Evolutionary conservation across 768 basidiomycete species (phyloP), one percentile per base, ranked within the genome.

Genomic region (Rhizopogon roseolus): DNA sequence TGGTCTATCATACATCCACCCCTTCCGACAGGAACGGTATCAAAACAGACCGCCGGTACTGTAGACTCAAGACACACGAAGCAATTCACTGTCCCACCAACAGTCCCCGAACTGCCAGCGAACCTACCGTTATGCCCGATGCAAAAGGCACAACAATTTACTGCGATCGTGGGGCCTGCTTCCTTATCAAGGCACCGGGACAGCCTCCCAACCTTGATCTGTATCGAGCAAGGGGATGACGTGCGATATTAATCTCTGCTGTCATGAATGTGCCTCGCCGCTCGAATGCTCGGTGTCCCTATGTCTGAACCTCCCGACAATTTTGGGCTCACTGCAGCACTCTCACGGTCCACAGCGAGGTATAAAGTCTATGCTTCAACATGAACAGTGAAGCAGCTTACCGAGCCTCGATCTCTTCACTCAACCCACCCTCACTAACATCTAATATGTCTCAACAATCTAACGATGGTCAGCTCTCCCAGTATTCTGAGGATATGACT

Each of bases 401-500:
- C 10, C 1, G 3, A 22, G 32, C 34, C 34, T 48, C 46, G 22
- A 48, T 10, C 37, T 48, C 46, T 48, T 19, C 11, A 34, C 19
- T 48, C 32, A 10, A 14, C 19, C 14, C 45, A 34, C 4, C 8
- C 14, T 10, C 46, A 48, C 46, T 10, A 16, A 32, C 10, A 10
- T 36, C 2, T 3, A 13, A 22, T 14, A 48, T 48, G 46, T 36
- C 46, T 0, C 34, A 48, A 36, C 8, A 48, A 48, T 1, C 5
- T 3, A 36, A 36, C 2, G 46, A 48, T 36, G 46, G 2, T 19
- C 14, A 16, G 19, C 6, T 48, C 22, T 36, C 14, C 34, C 46
- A 48, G 22, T 48, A 48, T 6, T 48, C 46, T 11, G 46, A 48
- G 46, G 46, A 36, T 14, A 48, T 48, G 46, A 48, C 46, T n/a